Conservation (phyloP, 2,329 filamentous ascomycete species). For the Pleochaeta shiraiana region DNA sequence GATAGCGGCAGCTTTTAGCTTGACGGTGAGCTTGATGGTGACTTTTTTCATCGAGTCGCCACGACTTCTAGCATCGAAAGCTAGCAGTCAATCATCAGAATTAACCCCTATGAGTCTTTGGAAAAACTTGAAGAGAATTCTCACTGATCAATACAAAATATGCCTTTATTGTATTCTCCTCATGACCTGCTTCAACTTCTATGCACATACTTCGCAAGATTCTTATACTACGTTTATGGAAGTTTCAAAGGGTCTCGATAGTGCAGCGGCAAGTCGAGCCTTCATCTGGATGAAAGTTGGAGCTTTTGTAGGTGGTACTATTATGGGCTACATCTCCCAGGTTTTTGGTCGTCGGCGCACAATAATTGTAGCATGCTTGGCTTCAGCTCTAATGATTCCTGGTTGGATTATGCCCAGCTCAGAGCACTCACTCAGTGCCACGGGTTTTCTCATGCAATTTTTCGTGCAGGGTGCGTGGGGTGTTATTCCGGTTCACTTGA, state of each 20-base stretch:
- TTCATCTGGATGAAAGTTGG: constrained; percentile 53
- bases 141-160: constrained; percentile 49
- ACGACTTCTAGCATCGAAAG: constrained; percentile 49
- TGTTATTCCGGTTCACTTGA: constrained; percentile 50
- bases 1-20: not conserved
- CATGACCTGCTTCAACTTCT: constrained; percentile 82
- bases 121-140: constrained; percentile 42
- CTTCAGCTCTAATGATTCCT: constrained; percentile 62
- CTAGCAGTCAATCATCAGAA: constrained; percentile 45
- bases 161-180: constrained; percentile 68
- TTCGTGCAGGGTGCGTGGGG: constrained; percentile 61
- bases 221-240: constrained; percentile 37
- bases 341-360: constrained; percentile 46
- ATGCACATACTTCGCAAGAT: constrained; percentile 23
- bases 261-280: constrained; percentile 35
- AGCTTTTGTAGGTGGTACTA: constrained; percentile 43
- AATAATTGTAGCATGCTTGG: constrained; percentile 43
- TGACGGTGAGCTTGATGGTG: not conserved
- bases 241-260: constrained; percentile 27
- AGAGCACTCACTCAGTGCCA: constrained; percentile 43
- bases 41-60: not conserved
- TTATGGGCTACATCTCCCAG: constrained; percentile 45
- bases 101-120: constrained; percentile 36
- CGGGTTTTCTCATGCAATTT: constrained; percentile 69
- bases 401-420: constrained; percentile 42